phyloP scores from a whole-genome alignment of 2,329 filamentous ascomycete species.

The Paraphoma sp. region DNA sequence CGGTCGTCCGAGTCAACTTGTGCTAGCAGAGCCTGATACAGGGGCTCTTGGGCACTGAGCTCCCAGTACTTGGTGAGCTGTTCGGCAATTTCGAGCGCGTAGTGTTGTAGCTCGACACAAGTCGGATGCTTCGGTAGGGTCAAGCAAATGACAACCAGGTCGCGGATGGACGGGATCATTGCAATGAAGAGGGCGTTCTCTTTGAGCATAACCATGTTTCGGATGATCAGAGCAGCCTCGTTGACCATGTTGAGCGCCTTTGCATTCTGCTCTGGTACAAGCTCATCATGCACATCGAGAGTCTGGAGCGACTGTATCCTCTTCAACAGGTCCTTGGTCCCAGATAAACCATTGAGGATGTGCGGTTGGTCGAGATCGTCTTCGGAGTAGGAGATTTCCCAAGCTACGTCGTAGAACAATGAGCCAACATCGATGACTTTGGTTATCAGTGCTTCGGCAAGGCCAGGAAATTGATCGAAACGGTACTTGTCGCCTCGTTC shows the following conservation, averaged over 20 bases:
- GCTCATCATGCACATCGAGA: conserved; percentile 67
- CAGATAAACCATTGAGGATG: conserved; percentile 68
- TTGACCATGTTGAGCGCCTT: conserved; percentile 78
- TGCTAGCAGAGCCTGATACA: conserved; percentile 76
- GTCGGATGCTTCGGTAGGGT: conserved; percentile 75
- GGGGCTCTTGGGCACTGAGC: conserved; percentile 73
- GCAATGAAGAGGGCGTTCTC: conserved; percentile 87
- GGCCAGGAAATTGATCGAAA: conserved; percentile 87
- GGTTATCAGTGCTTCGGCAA: conserved; percentile 86
- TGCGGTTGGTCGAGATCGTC: conserved; percentile 55
- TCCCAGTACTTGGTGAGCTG: conserved; percentile 83
- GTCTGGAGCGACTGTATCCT: conserved; percentile 68
- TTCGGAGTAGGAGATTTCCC: conserved; percentile 75
- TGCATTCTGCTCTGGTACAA: conserved; percentile 74
- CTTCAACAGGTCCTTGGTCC: conserved; percentile 75
- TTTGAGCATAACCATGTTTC: conserved; percentile 94
- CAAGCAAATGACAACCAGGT: conserved; percentile 82
- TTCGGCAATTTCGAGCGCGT: conserved; percentile 89
- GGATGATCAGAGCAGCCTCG: conserved; percentile 84
- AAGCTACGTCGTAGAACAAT: conserved; percentile 82
- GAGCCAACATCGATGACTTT: conserved; percentile 80
- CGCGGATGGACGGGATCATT: conserved; percentile 75
- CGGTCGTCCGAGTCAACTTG: conserved; percentile 69
- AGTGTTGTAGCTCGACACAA: conserved; percentile 85
- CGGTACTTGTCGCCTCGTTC: conserved; percentile 95